A percentile compares a stretch with the other conserved stretches of the same genome.
Evolutionary conservation across 2,329 filamentous ascomycete genomes (phyloP).

Genomic region (Cladosporium sphaerospermum): DNA sequence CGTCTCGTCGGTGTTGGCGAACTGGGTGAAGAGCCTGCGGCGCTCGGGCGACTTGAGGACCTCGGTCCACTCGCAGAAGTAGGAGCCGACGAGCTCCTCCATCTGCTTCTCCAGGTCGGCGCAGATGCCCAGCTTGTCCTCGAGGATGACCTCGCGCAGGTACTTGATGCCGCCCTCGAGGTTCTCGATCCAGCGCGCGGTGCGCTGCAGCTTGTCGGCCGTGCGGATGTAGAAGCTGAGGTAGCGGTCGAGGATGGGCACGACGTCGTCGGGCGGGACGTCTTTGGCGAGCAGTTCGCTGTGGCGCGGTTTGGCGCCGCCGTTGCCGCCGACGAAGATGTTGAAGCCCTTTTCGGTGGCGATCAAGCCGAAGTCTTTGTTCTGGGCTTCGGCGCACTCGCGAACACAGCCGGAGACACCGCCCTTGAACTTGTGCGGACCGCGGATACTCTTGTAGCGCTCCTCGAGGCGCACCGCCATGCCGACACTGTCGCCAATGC

Average conservation of each 20-base stretch:
- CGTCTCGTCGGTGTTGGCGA: slow-evolving; percentile 72
- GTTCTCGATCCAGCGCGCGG: slow-evolving; percentile 78
- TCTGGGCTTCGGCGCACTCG: slow-evolving; percentile 87
- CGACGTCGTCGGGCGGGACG: slow-evolving; percentile 72
- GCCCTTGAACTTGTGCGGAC: slow-evolving; percentile 78
- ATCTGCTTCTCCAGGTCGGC: slow-evolving; percentile 82
- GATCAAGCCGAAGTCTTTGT: slow-evolving; percentile 89
- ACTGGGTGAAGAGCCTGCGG: slow-evolving; percentile 68
- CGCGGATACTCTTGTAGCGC: slow-evolving; percentile 85
- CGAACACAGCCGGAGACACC: slow-evolving; percentile 87
- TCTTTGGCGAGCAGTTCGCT: slow-evolving; percentile 80
- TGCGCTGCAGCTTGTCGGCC: slow-evolving; percentile 82
- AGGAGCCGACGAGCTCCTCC: slow-evolving; percentile 74
- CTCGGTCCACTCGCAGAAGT: slow-evolving; percentile 90
- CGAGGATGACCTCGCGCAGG: slow-evolving; percentile 71
- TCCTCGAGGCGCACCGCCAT: slow-evolving; percentile 85
- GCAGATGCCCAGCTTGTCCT: slow-evolving; percentile 81
- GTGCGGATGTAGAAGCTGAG: slow-evolving; percentile 92
- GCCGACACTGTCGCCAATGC: slow-evolving; percentile 82
- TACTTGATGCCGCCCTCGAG: slow-evolving; percentile 80
- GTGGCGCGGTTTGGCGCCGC: slow-evolving; percentile 77
- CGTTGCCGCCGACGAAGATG: slow-evolving; percentile 84
- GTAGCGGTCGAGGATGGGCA: slow-evolving; percentile 81
- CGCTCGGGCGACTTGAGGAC: slow-evolving; percentile 64
- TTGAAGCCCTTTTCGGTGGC: slow-evolving; percentile 92